Evolutionary conservation across 2,329 filamentous ascomycete species (phyloP), one percentile per base, ranked within the genome.

Genomic region (Botrytis squamosa): DNA sequence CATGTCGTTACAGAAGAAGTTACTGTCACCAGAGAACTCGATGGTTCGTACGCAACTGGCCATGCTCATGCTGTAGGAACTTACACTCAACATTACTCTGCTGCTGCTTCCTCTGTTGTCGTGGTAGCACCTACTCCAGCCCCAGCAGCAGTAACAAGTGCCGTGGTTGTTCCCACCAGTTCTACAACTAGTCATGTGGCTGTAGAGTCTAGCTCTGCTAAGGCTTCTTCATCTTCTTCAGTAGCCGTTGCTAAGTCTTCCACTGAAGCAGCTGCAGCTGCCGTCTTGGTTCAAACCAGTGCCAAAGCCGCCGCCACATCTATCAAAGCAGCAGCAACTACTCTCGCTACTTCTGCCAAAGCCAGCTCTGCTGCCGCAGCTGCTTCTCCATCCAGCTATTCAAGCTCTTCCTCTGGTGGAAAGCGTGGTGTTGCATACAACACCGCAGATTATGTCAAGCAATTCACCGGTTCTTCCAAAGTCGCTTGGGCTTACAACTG

Each of bases 391-490:
- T 69, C 73, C 3, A 44, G n/a, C 52, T 57, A 29, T 4, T 29
- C 14, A 14, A 57, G 71, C 12, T 57, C 73, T 52, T 49, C 73
- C 18, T 64, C 74, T 16, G 44, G 73, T 4, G 49, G 74, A 25
- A 78, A 92, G 88, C 90, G 90, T 80, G 91, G 91, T 82, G 82
- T 93, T 68, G 88, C 88, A 69, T 93, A 90, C 87, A 92, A 93
- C 82, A 84, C 88, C 46, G 85, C 85, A 72, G 78, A 77, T 42
- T 84, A 91, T 52, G 86, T 87, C 80, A 82, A 84, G 72, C 78
- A 82, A 76, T 90, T 93, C 81, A 79, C 83, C 65, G 78, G 75
- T 55, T 55, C 68, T 36, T 83, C 76, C 59, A 80, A 86, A 74
- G 85, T 88, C 79, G 82, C 83, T 59, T 93, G 91, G 89, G 86